These are phyloP conservation scores for Ceratobasidium sp. DNA, from an alignment of 1,284 basidiomycete species.

Conservation along the genomic window DNA sequence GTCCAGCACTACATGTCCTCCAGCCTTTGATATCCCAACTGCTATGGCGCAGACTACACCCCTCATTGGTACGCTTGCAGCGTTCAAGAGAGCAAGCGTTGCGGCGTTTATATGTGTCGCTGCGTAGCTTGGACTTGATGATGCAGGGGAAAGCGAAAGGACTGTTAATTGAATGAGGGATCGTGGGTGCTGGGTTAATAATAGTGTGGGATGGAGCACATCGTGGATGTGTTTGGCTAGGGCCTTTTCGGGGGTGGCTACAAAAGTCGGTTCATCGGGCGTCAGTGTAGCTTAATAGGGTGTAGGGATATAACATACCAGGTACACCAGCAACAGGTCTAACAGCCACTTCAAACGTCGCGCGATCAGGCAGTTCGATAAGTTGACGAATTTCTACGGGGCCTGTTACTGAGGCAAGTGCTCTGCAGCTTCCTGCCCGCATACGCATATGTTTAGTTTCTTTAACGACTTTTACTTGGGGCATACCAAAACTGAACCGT, in stretches of 20 bases:
- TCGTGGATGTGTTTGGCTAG: slow-evolving; percentile 43
- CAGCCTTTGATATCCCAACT: slow-evolving; percentile 52
- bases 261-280: not conserved
- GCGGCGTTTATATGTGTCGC: slow-evolving; percentile 70
- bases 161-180: slow-evolving; percentile 72
- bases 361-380: slow-evolving; percentile 68
- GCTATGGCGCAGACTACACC: slow-evolving; percentile 71
- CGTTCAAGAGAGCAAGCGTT: slow-evolving; percentile 67
- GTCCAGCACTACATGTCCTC: slow-evolving; percentile 56
- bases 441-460: slow-evolving; percentile 16
- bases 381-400: slow-evolving; percentile 69
- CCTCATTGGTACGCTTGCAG: slow-evolving; percentile 69
- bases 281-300: not conserved
- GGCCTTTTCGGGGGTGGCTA: slow-evolving; percentile 43
- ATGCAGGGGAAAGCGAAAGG: slow-evolving; percentile 58
- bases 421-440: slow-evolving; percentile 55
- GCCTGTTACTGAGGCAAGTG: slow-evolving; percentile 71
- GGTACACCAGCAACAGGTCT: slow-evolving; percentile 69
- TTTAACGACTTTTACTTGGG: not conserved
- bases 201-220: slow-evolving; percentile 57
- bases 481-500: slow-evolving; percentile 65
- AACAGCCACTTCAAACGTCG: slow-evolving; percentile 71
- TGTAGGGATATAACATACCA: slow-evolving; percentile 46
- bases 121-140: slow-evolving; percentile 44
- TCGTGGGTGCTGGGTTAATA: slow-evolving; percentile 68